A percentile compares a stretch with the other conserved stretches of the same genome.
These are phyloP conservation scores for Nannizzia gypsea DNA, from an alignment of 2,329 filamentous ascomycete species.

Conservation along the genomic window DNA sequence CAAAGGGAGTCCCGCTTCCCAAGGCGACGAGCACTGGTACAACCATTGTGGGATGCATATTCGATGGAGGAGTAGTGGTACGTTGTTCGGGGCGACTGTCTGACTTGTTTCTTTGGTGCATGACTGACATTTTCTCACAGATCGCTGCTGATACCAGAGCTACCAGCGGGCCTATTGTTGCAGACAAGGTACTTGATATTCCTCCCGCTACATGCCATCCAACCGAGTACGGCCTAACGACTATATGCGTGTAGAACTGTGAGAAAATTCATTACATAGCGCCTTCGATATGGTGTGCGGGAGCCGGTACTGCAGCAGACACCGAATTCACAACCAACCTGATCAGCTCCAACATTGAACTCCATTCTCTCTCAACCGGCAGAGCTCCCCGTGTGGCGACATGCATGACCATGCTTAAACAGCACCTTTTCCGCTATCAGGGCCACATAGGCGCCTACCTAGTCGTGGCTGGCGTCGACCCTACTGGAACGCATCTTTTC, in stretches of 20 bases:
- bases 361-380: constrained; percentile 90
- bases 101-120: constrained; percentile 15
- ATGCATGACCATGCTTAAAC: constrained; percentile 98
- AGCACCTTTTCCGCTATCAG: constrained; percentile 97
- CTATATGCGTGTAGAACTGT: constrained; percentile 56
- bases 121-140: constrained; percentile 32
- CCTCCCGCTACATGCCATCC: not conserved
- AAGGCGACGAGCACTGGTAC: constrained; percentile 98
- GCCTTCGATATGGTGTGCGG: constrained; percentile 97
- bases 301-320: constrained; percentile 92
- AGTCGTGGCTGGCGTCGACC: constrained; percentile 91
- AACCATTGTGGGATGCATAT: constrained; percentile 96
- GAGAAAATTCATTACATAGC: constrained; percentile 99
- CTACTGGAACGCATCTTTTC: constrained; percentile 88
- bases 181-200: constrained; percentile 62
- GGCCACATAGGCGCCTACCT: constrained; percentile 96
- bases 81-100: not conserved
- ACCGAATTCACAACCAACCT: constrained; percentile 98
- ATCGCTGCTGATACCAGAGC: constrained; percentile 98
- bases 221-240: not conserved
- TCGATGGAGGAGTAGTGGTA: constrained; percentile 88
- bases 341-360: constrained; percentile 96
- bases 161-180: constrained; percentile 93
- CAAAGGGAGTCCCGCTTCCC: constrained; percentile 82
- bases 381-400: constrained; percentile 95